These are phyloP conservation scores for Stagonosporopsis chrysanthemi DNA, from an alignment of 2,329 filamentous ascomycete genomes.

Conservation along the genomic window DNA sequence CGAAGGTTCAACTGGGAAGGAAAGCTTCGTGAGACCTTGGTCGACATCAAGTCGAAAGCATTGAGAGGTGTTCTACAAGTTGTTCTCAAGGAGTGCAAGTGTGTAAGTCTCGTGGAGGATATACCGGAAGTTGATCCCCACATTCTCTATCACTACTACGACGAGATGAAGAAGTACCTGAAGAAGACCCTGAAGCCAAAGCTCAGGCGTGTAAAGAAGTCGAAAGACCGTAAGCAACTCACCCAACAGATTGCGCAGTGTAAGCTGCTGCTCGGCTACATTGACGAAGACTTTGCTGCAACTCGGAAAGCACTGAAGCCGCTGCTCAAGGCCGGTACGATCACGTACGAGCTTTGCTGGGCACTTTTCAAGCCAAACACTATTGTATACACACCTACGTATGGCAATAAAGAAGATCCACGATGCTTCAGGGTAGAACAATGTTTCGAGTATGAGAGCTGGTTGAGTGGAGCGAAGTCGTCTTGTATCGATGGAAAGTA, in stretches of 20 bases:
- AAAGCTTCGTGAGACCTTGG: conserved; percentile 74
- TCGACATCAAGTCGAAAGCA: conserved; percentile 86
- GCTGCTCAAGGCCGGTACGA: conserved; percentile 80
- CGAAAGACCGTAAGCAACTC: conserved; percentile 66
- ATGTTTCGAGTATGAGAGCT: conserved; percentile 71
- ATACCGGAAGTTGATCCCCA: conserved; percentile 68
- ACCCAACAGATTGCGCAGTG: conserved; percentile 69
- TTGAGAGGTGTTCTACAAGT: conserved; percentile 74
- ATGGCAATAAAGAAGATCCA: conserved; percentile 77
- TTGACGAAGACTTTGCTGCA: conserved; percentile 82
- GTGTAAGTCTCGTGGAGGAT: conserved; percentile 81
- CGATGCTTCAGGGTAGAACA: conserved; percentile 83
- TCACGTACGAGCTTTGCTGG: conserved; percentile 90
- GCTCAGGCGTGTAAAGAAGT: conserved; percentile 65
- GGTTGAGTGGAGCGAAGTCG: conserved; percentile 73
- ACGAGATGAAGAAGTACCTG: conserved; percentile 71
- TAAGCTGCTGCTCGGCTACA: conserved; percentile 75
- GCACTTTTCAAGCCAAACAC: conserved; percentile 88
- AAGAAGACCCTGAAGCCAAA: conserved; percentile 70
- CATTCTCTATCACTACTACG: conserved; percentile 68
- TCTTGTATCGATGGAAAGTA: conserved; percentile 81
- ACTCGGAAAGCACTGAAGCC: conserved; percentile 82
- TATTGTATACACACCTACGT: conserved; percentile 77
- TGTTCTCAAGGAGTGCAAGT: conserved; percentile 78
- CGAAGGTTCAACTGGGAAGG: conserved; percentile 85